phyloP scores from a whole-genome alignment of 305 asterid species.

The Rubia tinctorum region DNA sequence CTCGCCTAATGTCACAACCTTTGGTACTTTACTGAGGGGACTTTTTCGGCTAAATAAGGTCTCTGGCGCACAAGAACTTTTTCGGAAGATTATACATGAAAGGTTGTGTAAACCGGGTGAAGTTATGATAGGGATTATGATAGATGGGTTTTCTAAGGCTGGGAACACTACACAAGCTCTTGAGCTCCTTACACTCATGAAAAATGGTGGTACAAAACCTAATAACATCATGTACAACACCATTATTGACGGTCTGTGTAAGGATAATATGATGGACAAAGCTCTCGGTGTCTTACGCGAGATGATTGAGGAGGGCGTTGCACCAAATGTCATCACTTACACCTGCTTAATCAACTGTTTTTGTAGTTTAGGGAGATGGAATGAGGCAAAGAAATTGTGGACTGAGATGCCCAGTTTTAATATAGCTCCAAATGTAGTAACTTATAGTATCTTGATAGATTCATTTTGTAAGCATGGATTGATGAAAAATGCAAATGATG shows the following conservation, averaged over 20 bases:
- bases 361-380: background rate
- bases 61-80: background rate
- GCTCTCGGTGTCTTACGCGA: background rate
- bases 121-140: background rate
- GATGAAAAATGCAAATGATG: background rate
- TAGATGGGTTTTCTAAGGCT: background rate
- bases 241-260: background rate
- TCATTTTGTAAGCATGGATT: background rate
- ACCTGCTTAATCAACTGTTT: background rate
- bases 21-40: background rate
- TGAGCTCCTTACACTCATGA: background rate
- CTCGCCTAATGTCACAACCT: background rate
- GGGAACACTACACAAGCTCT: conserved; percentile 3
- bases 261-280: background rate
- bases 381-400: background rate
- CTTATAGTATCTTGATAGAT: background rate
- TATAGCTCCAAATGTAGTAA: background rate
- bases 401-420: background rate
- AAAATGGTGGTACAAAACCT: background rate
- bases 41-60: background rate
- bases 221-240: background rate
- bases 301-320: background rate
- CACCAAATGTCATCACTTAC: background rate
- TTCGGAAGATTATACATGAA: background rate
- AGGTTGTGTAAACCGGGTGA: background rate